Percentiles rank a stretch among this genome's conserved stretches.
phyloP scores from a whole-genome alignment of 192 early-diverging fungal genomes.

The Haplosporangium gracile region DNA sequence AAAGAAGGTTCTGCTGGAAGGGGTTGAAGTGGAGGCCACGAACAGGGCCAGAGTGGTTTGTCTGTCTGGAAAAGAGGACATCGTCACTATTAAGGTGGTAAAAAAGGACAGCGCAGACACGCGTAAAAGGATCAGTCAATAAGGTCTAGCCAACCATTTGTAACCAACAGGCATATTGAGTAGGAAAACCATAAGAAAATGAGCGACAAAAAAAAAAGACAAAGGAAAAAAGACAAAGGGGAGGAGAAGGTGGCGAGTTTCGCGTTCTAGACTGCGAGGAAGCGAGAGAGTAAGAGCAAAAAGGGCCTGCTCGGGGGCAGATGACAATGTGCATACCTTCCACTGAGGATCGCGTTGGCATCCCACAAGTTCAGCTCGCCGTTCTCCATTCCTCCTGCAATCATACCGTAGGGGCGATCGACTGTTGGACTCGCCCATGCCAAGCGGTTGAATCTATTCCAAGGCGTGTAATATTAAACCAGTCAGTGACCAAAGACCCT shows the following conservation, averaged over 20 bases:
- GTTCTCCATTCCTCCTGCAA: slow-evolving; percentile 96
- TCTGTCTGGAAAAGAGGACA: slow-evolving; percentile 73
- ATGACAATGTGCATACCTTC: slow-evolving; percentile 51
- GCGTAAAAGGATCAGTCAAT: neutral
- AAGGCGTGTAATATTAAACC: neutral
- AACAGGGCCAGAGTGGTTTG: slow-evolving; percentile 89
- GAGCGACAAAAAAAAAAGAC: neutral
- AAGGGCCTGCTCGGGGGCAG: neutral
- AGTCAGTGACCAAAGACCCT: neutral
- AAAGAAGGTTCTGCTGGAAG: slow-evolving; percentile 87
- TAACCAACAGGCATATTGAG: neutral
- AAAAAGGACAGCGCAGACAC: neutral
- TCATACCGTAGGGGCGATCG: slow-evolving; percentile 74
- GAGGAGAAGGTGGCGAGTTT: neutral
- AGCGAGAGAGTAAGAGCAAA: neutral
- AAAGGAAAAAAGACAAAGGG: neutral
- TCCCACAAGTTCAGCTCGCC: slow-evolving; percentile 94
- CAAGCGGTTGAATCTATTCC: slow-evolving; percentile 87
- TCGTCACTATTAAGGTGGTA: slow-evolving; percentile 56
- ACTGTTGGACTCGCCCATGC: slow-evolving; percentile 77
- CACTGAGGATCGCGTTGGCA: slow-evolving; percentile 77
- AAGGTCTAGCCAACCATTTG: neutral
- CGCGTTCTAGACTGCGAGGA: neutral
- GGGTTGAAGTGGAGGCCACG: slow-evolving; percentile 95
- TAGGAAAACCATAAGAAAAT: neutral